Conservation (phyloP, 164 flowering plant genomes). For the Magnolia sinica region DNA sequence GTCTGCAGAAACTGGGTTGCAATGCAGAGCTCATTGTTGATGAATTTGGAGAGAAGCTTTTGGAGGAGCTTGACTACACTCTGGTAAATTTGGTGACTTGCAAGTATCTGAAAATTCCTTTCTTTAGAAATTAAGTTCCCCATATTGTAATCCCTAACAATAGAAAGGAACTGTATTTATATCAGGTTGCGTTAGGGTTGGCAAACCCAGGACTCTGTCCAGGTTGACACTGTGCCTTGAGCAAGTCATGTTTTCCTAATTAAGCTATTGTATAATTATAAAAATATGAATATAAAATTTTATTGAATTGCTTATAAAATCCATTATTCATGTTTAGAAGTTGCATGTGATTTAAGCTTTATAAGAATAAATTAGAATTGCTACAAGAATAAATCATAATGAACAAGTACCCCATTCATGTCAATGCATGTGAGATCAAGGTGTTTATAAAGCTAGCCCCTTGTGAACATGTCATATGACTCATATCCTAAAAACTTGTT, state of each 20-base stretch:
- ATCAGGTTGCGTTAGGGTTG: neutral
- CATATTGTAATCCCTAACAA: neutral
- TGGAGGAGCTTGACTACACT: constrained; percentile 98
- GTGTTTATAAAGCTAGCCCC: neutral
- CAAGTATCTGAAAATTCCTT: neutral
- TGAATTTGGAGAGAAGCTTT: constrained; percentile 97
- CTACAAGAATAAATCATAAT: too few species aligned
- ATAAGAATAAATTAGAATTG: neutral
- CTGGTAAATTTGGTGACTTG: constrained; percentile 51
- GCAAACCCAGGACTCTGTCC: neutral
- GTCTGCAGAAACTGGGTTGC: constrained; percentile 93
- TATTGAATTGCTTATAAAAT: too few species aligned
- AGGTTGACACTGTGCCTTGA: neutral
- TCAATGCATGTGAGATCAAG: neutral
- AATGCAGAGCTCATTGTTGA: constrained; percentile 98
- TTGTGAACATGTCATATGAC: neutral
- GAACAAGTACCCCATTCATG: neutral
- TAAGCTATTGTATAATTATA: too few species aligned
- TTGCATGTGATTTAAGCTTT: too few species aligned
- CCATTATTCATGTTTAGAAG: too few species aligned
- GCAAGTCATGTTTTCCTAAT: neutral
- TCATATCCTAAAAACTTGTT: neutral
- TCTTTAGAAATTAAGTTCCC: neutral
- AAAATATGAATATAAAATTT: too few species aligned
- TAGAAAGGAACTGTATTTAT: neutral